These are phyloP conservation scores for Hypericum perforatum DNA, from an alignment of 345 rosid species.

Conservation along the genomic window DNA sequence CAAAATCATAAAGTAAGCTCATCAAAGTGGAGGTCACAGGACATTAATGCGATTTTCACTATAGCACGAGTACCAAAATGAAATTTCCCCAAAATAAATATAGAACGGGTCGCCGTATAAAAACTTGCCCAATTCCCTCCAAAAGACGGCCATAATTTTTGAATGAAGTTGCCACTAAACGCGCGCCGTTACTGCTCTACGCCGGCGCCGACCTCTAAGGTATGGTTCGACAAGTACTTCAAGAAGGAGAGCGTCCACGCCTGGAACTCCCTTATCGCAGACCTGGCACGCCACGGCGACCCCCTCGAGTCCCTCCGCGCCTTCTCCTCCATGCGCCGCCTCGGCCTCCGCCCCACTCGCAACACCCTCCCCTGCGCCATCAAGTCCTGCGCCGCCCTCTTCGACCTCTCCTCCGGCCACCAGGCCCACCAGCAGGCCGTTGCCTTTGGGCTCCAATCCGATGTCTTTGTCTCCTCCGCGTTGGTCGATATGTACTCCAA, in stretches of 20 bases:
- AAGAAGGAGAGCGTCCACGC: conserved; percentile 57
- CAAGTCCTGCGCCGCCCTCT: conserved; percentile 74
- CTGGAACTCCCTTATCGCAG: conserved; percentile 88
- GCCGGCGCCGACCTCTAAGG: conserved; percentile 25
- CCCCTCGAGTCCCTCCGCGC: conserved; percentile 67
- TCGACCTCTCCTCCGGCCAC: conserved; percentile 55
- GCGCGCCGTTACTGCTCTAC: conserved; percentile 26
- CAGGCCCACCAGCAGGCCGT: conserved; percentile 84
- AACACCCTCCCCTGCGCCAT: conserved; percentile 75
- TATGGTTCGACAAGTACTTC: conserved; percentile 60
- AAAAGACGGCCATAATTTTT: too few relatives aligned
- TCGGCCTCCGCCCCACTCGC: conserved; percentile 58
- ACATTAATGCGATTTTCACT: too few relatives aligned
- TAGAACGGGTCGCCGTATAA: too few relatives aligned
- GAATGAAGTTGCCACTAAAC: conserved; percentile 9
- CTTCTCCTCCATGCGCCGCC: conserved; percentile 69
- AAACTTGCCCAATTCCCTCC: too few relatives aligned
- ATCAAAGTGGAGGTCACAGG: too few relatives aligned
- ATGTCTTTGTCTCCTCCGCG: conserved; percentile 70
- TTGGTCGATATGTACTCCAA: conserved; percentile 63
- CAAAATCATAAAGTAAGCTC: too few relatives aligned
- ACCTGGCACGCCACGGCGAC: conserved; percentile 71
- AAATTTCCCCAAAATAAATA: too few relatives aligned
- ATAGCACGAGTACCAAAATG: too few relatives aligned
- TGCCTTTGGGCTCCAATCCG: conserved; percentile 52